A percentile compares a stretch with the other conserved stretches of the same genome.
These are phyloP conservation scores for Butyriboletus loyo DNA, from an alignment of 768 basidiomycete genomes.

Conservation along the genomic window DNA sequence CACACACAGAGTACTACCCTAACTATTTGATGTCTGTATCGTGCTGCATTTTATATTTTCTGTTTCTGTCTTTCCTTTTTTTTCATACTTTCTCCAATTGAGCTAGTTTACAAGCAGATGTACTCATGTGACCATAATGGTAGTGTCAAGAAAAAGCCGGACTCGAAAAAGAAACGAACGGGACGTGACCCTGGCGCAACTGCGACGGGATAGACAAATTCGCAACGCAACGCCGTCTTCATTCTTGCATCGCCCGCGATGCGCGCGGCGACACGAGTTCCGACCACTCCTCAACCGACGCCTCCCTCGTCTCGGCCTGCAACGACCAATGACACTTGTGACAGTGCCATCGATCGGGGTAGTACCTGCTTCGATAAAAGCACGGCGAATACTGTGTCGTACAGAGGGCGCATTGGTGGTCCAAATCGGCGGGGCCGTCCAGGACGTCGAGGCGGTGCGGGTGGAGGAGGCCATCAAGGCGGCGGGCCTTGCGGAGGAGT, in stretches of 20 bases:
- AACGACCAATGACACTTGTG: slow-evolving; percentile 43
- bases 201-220: not conserved
- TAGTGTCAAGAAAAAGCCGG: not conserved
- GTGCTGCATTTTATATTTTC: slow-evolving; percentile 15
- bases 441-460: slow-evolving; percentile 36
- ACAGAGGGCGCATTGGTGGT: slow-evolving; percentile 56
- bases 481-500: slow-evolving; percentile 83
- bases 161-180: not conserved
- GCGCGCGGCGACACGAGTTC: slow-evolving; percentile 9
- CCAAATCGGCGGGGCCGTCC: slow-evolving; percentile 18
- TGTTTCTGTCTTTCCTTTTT: not conserved
- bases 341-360: slow-evolving; percentile 35
- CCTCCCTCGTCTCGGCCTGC: slow-evolving; percentile 1
- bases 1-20: slow-evolving; percentile 16
- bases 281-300: slow-evolving; percentile 13
- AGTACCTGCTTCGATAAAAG: slow-evolving; percentile 52
- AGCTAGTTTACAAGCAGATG: slow-evolving; percentile 31
- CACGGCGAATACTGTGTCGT: slow-evolving; percentile 69
- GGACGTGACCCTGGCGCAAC: not conserved
- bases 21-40: slow-evolving; percentile 14
- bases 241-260: slow-evolving; percentile 18
- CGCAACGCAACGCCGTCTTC: not conserved
- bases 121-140: slow-evolving; percentile 26
- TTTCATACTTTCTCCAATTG: not conserved
- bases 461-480: slow-evolving; percentile 72